Percentiles rank a stretch among this genome's conserved stretches.
These are phyloP conservation scores for Phtheirospermum japonicum DNA, from an alignment of 257 asterid genomes.

Conservation along the genomic window DNA sequence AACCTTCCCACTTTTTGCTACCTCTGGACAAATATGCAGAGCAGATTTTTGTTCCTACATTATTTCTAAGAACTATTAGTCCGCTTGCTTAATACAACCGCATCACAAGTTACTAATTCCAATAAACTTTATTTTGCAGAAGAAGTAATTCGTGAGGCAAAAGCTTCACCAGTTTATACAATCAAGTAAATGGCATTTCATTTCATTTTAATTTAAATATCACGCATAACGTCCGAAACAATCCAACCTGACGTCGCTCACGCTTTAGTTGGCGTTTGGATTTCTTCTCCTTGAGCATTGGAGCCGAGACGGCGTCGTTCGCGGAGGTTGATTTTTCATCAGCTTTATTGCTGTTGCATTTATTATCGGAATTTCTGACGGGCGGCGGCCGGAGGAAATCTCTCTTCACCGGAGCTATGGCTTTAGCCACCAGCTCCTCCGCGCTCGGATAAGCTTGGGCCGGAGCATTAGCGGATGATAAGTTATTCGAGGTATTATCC, in stretches of 20 bases:
- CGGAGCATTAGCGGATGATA: constrained; percentile 10
- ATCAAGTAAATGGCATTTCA: not conserved
- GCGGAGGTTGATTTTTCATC: constrained; percentile 22
- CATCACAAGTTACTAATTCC: constrained; percentile 17
- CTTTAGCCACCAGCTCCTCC: constrained; percentile 81
- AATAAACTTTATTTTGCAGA: not conserved
- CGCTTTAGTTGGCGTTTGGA: constrained; percentile 95
- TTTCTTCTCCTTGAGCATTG: constrained; percentile 69
- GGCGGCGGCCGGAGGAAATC: constrained; percentile 77
- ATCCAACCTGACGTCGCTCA: constrained; percentile 72
- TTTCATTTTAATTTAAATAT: not conserved
- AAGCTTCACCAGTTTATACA: not conserved
- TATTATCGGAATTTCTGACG: constrained; percentile 28
- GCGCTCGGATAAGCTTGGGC: constrained; percentile 23
- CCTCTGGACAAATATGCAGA: constrained; percentile 70
- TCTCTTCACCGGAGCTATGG: constrained; percentile 78
- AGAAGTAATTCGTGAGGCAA: not conserved
- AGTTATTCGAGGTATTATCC: constrained; percentile 21
- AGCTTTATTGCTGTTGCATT: constrained; percentile 16
- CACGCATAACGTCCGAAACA: constrained; percentile 1
- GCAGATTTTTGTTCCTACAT: constrained; percentile 70
- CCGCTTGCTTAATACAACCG: not conserved
- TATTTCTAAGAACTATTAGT: constrained; percentile 7
- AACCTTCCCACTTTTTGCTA: constrained; percentile 70
- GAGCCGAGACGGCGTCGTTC: constrained; percentile 35